Conservation (phyloP, 441 rosid species). For the Populus tomentosa region DNA sequence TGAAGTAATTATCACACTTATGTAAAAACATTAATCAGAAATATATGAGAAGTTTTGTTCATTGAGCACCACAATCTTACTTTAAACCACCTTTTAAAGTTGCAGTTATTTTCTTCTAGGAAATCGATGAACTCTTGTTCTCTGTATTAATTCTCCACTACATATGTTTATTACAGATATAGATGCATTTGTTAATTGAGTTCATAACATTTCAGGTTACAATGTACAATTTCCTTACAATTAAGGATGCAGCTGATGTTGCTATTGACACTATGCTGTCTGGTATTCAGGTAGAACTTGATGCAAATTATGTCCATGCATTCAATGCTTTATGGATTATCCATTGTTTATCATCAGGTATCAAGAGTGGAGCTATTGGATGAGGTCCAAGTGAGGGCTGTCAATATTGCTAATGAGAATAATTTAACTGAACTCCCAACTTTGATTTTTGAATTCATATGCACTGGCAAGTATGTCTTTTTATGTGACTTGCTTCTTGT, state of each 20-base stretch:
- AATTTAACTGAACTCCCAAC: conserved; percentile 77
- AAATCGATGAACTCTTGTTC: not conserved
- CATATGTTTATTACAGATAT: no score
- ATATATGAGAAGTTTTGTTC: not conserved
- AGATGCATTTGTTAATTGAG: not conserved
- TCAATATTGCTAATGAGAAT: conserved; percentile 86
- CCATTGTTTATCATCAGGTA: conserved; percentile 41
- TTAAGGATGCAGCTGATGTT: conserved; percentile 96
- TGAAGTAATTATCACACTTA: not conserved
- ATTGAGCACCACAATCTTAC: conserved; percentile 2
- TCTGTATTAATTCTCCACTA: not conserved
- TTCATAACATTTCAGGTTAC: conserved; percentile 62
- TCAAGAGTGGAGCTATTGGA: conserved; percentile 88
- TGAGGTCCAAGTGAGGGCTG: conserved; percentile 79
- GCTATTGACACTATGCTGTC: conserved; percentile 81
- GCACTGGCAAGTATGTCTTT: conserved; percentile 54
- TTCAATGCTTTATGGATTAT: conserved; percentile 18
- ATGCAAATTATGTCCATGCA: conserved; percentile 12
- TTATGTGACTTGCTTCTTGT: not conserved
- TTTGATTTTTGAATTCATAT: conserved; percentile 87
- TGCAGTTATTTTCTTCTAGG: not conserved
- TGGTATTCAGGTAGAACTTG: conserved; percentile 71
- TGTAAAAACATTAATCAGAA: no score
- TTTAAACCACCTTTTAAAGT: not conserved
- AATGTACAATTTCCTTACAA: conserved; percentile 82